Conservation (phyloP, 192 early-diverging fungal species). For the Polychytrium aggregatum region DNA sequence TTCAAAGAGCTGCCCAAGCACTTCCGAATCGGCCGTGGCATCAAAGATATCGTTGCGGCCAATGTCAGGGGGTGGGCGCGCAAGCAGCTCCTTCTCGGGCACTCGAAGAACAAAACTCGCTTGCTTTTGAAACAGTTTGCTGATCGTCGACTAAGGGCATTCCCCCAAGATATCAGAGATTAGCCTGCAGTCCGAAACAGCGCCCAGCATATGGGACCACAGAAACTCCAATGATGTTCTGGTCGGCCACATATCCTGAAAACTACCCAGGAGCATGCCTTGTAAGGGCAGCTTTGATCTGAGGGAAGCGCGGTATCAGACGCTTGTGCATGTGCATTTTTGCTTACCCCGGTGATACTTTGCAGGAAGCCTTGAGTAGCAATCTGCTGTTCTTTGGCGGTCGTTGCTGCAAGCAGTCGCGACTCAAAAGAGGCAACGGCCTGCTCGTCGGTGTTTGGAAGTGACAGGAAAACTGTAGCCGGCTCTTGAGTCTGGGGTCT, state of each 20-base stretch:
- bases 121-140: conserved; percentile 9
- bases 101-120: conserved; percentile 13
- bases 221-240: neutral
- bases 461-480: neutral
- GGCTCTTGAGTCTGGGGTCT: conserved; percentile 10
- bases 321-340: too few species aligned
- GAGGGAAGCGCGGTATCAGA: too few species aligned
- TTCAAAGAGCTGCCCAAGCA: too few species aligned
- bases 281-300: too few species aligned
- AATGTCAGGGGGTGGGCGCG: too few species aligned
- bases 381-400: conserved; percentile 7
- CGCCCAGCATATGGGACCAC: neutral
- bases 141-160: conserved; percentile 9
- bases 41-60: too few species aligned
- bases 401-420: conserved; percentile 1
- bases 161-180: neutral
- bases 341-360: conserved; percentile 14
- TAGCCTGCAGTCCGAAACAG: neutral
- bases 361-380: conserved; percentile 10
- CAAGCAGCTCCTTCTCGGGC: conserved; percentile 10
- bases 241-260: neutral
- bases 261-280: too few species aligned
- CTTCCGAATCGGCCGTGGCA: too few species aligned
- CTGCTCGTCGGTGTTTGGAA: neutral
- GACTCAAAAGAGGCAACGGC: conserved; percentile 10